These are phyloP conservation scores for Eucalyptus lansdowneana DNA, from an alignment of 345 rosid species.

Conservation along the genomic window DNA sequence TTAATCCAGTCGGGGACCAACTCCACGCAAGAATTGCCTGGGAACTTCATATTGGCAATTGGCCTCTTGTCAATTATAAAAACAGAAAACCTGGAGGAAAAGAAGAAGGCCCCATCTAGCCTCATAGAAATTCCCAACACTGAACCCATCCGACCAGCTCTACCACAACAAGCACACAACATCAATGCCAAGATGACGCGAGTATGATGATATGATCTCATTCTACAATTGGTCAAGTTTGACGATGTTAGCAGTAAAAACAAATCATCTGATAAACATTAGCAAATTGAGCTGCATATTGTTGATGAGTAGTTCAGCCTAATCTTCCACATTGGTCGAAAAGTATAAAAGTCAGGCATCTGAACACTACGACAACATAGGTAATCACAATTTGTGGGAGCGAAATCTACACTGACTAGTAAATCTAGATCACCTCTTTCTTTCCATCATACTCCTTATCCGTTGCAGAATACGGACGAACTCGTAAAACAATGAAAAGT, in stretches of 20 bases:
- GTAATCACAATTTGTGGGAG: background rate
- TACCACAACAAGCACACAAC: background rate
- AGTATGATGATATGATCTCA: background rate
- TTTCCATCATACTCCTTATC: conserved; percentile 33
- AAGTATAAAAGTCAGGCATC: background rate
- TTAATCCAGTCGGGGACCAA: background rate
- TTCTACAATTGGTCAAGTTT: background rate
- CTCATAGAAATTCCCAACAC: background rate
- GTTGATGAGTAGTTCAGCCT: background rate
- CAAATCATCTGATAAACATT: background rate
- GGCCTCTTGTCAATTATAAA: background rate
- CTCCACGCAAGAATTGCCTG: background rate
- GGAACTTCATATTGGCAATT: background rate
- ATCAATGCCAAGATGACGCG: background rate
- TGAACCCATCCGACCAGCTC: background rate
- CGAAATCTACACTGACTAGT: background rate
- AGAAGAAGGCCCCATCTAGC: background rate
- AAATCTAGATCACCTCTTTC: conserved; percentile 6
- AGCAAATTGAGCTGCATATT: background rate
- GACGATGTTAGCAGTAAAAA: background rate
- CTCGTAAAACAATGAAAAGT: conserved; percentile 55
- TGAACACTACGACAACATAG: background rate
- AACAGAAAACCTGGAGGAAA: background rate
- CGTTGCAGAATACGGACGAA: conserved; percentile 64
- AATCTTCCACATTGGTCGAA: background rate